phyloP scores from a whole-genome alignment of 192 early-diverging fungal species.

The Thamnidium elegans region DNA sequence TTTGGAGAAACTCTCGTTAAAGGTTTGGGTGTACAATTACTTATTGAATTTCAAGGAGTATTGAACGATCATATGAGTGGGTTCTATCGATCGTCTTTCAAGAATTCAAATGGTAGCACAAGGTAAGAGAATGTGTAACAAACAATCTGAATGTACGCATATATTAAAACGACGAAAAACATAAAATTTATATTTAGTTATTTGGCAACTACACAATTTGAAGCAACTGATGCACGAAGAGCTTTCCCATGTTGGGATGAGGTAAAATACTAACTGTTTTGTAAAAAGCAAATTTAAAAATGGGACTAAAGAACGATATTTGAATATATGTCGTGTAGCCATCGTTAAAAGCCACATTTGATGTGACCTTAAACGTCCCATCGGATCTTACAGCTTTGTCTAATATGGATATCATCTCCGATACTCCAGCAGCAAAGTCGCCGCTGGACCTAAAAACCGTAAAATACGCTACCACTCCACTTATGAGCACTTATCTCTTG shows the following conservation, averaged over 20 bases:
- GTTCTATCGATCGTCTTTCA: slow-evolving; percentile 88
- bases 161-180: not conserved
- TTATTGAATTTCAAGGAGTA: slow-evolving; percentile 59
- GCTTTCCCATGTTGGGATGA: slow-evolving; percentile 97
- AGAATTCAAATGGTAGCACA: slow-evolving; percentile 52
- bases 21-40: slow-evolving; percentile 36
- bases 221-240: slow-evolving; percentile 85
- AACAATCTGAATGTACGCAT: not conserved
- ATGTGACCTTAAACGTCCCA: slow-evolving; percentile 77
- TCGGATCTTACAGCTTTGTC: slow-evolving; percentile 76
- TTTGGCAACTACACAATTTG: slow-evolving; percentile 93
- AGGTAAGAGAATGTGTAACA: slow-evolving; percentile 22
- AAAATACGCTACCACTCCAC: slow-evolving; percentile 82
- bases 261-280: too few relatives aligned
- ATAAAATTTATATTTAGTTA: slow-evolving; percentile 38
- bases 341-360: slow-evolving; percentile 90
- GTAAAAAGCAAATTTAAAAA: too few relatives aligned
- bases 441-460: slow-evolving; percentile 48
- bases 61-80: slow-evolving; percentile 90
- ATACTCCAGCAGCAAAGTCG: slow-evolving; percentile 39
- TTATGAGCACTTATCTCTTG: slow-evolving; percentile 91
- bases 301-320: too few relatives aligned
- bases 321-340: slow-evolving; percentile 45
- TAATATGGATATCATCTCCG: slow-evolving; percentile 85
- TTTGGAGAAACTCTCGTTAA: slow-evolving; percentile 58